These are phyloP conservation scores for Sporothrix euskadiensis DNA, from an alignment of 2,329 filamentous ascomycete genomes.

Conservation along the genomic window DNA sequence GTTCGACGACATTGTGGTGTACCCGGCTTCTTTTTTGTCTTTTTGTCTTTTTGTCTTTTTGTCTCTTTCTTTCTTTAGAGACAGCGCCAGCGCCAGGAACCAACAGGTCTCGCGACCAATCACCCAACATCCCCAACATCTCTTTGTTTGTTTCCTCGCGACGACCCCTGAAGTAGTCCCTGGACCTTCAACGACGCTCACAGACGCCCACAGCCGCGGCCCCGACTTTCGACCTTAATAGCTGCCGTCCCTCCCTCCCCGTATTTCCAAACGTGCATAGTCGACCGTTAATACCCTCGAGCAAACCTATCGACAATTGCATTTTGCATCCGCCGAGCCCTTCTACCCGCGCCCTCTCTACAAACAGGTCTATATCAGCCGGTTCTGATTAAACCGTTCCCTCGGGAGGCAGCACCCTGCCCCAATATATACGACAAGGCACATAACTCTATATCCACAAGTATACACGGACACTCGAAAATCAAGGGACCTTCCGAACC, in stretches of 20 bases:
- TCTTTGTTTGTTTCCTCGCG: not conserved
- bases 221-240: constrained; percentile 13
- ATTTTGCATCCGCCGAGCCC: constrained; percentile 16
- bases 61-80: not conserved
- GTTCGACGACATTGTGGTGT: constrained; percentile 1
- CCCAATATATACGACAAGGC: not conserved
- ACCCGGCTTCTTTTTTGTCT: not conserved
- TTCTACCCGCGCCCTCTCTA: not conserved
- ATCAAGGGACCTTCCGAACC: constrained; percentile 17
- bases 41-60: not conserved
- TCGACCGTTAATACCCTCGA: not conserved
- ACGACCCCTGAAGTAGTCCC: not conserved
- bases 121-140: not conserved
- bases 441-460: not conserved
- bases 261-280: not conserved
- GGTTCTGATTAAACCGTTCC: constrained; percentile 23
- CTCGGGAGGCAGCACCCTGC: constrained; percentile 13
- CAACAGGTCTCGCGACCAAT: not conserved
- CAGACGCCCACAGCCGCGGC: not conserved
- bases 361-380: constrained; percentile 23
- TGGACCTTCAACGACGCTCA: not conserved
- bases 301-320: constrained; percentile 14
- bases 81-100: not conserved
- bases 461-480: not conserved
- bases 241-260: not conserved